A percentile compares a stretch with the other conserved stretches of the same genome.
Conservation (phyloP, 108 stramenopile species). For the Nitzschia sp. region DNA sequence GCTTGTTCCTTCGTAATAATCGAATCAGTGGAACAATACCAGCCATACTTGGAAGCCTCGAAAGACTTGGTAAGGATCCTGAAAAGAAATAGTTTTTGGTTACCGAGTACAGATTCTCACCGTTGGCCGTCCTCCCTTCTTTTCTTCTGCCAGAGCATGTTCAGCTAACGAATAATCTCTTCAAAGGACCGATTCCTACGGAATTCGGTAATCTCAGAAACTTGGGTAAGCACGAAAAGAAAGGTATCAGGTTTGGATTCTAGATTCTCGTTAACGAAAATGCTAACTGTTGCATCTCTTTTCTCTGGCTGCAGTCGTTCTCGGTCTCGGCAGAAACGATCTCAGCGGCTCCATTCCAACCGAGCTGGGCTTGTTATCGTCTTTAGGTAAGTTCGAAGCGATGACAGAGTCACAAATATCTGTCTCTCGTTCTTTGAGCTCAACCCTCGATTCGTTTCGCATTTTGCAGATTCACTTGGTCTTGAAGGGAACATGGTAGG, state of each 20-base stretch:
- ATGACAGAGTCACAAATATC: not conserved
- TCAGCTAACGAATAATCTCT: slow-evolving; percentile 22
- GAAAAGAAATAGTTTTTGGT: not conserved
- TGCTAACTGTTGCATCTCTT: not conserved
- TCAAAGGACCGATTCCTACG: slow-evolving; percentile 39
- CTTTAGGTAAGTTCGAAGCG: not conserved
- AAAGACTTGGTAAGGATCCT: slow-evolving; percentile 10
- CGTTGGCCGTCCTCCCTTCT: too few relatives aligned
- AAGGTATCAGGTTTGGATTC: too few relatives aligned
- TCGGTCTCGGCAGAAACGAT: slow-evolving; percentile 39
- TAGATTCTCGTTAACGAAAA: too few relatives aligned
- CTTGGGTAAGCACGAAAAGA: slow-evolving; percentile 22
- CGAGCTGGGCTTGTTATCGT: slow-evolving; percentile 24
- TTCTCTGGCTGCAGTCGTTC: not conserved
- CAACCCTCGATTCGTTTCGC: not conserved
- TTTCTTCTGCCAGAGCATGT: not conserved
- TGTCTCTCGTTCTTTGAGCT: not conserved
- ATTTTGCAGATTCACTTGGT: slow-evolving; percentile 12
- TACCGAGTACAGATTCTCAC: not conserved
- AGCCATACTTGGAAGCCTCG: slow-evolving; percentile 15
- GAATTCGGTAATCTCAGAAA: slow-evolving; percentile 35
- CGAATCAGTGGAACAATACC: slow-evolving; percentile 43
- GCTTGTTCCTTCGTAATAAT: slow-evolving; percentile 33
- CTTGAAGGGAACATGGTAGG: slow-evolving; percentile 35
- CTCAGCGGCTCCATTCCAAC: slow-evolving; percentile 48